These are phyloP conservation scores for Forsythia viridissima DNA, from an alignment of 257 asterid species.

Conservation along the genomic window DNA sequence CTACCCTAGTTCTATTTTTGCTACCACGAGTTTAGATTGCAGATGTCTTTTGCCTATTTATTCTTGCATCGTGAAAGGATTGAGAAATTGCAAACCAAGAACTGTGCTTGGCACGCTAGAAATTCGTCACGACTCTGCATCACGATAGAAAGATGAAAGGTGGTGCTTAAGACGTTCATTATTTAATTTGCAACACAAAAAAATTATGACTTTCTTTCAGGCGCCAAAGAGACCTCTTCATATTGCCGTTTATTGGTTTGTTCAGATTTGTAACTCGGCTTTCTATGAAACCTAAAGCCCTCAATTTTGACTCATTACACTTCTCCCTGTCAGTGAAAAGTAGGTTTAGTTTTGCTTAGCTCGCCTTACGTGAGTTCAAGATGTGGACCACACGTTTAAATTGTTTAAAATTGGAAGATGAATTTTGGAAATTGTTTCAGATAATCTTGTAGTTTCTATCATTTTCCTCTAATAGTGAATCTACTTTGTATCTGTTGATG, in stretches of 20 bases:
- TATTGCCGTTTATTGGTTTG: not conserved
- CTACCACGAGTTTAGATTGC: not conserved
- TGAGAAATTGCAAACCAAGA: not conserved
- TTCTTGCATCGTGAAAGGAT: not conserved
- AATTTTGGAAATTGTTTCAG: not conserved
- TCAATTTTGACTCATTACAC: not conserved
- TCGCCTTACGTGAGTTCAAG: not conserved
- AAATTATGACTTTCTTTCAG: not conserved
- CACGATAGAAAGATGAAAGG: not conserved
- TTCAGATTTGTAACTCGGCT: not conserved
- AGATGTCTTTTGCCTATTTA: constrained; percentile 4
- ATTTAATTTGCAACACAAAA: not conserved
- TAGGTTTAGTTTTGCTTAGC: not conserved
- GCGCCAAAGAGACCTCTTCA: not conserved
- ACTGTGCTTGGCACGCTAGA: not conserved
- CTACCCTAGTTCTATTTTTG: not conserved
- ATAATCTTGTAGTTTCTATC: not conserved
- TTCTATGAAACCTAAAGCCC: not conserved
- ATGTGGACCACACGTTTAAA: not conserved
- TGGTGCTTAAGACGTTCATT: not conserved
- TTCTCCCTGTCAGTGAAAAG: not conserved
- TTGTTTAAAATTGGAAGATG: not conserved
- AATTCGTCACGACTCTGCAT: constrained; percentile 1
- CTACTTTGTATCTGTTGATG: not conserved
- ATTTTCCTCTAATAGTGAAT: not conserved